These are phyloP conservation scores for Cavenderia fasciculata DNA, from an alignment of 78 protist species.

Conservation along the genomic window DNA sequence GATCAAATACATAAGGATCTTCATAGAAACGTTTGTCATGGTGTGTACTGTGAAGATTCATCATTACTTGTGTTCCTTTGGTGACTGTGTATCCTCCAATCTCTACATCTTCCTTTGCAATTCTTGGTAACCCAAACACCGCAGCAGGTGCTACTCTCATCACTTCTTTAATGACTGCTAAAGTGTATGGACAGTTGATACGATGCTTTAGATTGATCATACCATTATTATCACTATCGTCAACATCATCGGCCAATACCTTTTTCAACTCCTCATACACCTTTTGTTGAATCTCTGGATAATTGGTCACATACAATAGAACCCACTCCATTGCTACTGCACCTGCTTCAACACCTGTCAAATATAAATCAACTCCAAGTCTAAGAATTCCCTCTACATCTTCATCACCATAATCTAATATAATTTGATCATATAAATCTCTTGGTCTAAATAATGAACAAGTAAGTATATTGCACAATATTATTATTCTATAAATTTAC, in stretches of 20 bases:
- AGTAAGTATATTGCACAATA: too few relatives aligned
- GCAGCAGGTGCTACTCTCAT: background rate
- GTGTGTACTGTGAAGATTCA: conserved; percentile 6
- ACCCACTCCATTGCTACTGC: conserved; percentile 11
- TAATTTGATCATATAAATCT: background rate
- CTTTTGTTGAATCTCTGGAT: conserved; percentile 43
- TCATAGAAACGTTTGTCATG: background rate
- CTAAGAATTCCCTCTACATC: background rate
- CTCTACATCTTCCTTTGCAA: background rate
- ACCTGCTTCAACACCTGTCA: conserved; percentile 18
- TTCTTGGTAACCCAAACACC: conserved; percentile 1
- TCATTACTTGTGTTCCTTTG: conserved; percentile 30
- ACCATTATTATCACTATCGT: background rate
- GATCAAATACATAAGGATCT: background rate
- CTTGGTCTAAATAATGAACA: too few relatives aligned
- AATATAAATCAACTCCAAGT: background rate
- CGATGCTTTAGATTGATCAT: background rate
- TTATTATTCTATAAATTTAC: background rate
- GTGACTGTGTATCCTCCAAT: conserved; percentile 5
- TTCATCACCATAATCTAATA: background rate
- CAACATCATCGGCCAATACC: conserved; percentile 8
- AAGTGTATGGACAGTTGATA: background rate
- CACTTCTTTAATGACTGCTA: conserved; percentile 27
- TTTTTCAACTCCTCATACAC: conserved; percentile 16
- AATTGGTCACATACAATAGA: background rate